Evolutionary conservation across 2,329 filamentous ascomycete genomes (phyloP), one percentile per base, ranked within the genome.

Genomic region (Xylaria sp.): DNA sequence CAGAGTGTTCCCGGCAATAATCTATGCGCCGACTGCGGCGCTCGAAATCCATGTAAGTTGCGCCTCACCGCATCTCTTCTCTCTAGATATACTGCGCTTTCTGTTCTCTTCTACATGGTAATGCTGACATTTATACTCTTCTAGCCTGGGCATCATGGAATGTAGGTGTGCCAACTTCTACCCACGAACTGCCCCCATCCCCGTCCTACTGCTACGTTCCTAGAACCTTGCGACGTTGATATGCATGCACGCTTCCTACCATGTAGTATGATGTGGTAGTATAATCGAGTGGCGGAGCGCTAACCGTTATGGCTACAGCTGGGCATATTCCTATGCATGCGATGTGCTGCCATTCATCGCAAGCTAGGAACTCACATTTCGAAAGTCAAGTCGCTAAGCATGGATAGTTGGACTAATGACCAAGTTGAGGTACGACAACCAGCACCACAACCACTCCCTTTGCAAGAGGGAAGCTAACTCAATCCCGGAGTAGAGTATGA

Each of bases 351-450:
- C 63, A 88, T 98, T 77, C 96, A 99, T 84, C 93, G 96, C 78
- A 98, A 98, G 82, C 85, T 99, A 77, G 96, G 96, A 69, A 98
- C 96, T 48, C 96, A 99, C 81, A 93, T 99, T 71, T 98, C 94
- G 73, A 99, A 99, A 81, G 94, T 99, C 84, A 99, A 99, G 82
- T 98, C 94, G 45, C 82, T 99, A 82, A 98, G 92, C 80, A 98
- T 99, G 94, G 96, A 99, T 82, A 96, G 92, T 74, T 99, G 96
- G 96, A 90, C 92, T 57, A 91, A 91, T 77, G 96, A 98, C 69
- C 96, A 99, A 82, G 94, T 99, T 71, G 96, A 99, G 82, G 94
- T 97, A 84, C 82, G 88, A 53, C 54, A 81, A 61, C 67, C 42
- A 54, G 34, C 19, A 19, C 32, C 17, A 42, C n/a, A 17, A 39